A percentile compares a stretch with the other conserved stretches of the same genome.
Conservation (phyloP, 257 asterid genomes). For the Ajuga chamaepitys region DNA sequence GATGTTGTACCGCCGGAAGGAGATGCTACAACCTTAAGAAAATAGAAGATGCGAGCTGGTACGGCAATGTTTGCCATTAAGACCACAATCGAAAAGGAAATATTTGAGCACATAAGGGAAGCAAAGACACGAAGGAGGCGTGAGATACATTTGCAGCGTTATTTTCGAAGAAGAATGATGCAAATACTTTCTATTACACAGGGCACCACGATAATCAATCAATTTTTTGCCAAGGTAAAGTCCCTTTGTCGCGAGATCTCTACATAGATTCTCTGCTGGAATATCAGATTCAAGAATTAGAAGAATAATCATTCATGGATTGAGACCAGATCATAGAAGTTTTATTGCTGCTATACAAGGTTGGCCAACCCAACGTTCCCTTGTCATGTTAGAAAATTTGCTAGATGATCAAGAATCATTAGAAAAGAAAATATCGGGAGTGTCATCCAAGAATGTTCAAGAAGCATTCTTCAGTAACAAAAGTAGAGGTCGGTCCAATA, state of each 20-base stretch:
- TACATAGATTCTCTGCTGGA: background rate
- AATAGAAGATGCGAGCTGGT: background rate
- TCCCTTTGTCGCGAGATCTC: background rate
- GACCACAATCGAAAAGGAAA: background rate
- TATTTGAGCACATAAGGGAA: background rate
- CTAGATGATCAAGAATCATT: background rate
- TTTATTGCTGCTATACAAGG: background rate
- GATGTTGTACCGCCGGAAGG: background rate
- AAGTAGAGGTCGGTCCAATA: background rate
- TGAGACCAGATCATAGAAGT: background rate
- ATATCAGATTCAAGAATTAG: background rate
- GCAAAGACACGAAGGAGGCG: background rate
- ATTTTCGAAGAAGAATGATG: background rate
- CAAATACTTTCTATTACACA: too few species aligned
- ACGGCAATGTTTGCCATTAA: too few species aligned
- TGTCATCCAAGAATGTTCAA: background rate
- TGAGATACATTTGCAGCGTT: background rate
- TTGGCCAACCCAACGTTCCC: background rate
- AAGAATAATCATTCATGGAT: background rate
- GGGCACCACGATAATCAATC: too few species aligned
- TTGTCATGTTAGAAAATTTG: background rate
- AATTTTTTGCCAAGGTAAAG: background rate
- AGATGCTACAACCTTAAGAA: too few species aligned
- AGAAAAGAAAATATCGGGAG: constrained; percentile 7
- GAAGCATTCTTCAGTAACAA: constrained; percentile 1